Conservation (phyloP, 352 stramenopile genomes). For the Phytophthora colocasiae region DNA sequence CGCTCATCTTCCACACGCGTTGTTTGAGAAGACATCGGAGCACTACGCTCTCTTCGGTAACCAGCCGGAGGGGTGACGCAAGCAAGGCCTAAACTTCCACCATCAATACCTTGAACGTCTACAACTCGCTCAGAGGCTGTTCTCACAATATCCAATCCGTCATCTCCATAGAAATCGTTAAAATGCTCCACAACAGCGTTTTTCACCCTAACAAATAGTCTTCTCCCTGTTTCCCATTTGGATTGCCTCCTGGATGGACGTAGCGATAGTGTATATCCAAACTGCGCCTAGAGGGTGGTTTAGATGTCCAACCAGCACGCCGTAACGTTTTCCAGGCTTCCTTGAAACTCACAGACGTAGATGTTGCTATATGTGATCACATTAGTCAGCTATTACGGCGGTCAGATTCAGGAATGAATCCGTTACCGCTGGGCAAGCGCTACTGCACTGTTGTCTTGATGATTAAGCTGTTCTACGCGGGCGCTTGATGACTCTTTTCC, state of each 20-base stretch:
- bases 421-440: too few relatives aligned
- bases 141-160: background rate
- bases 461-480: too few relatives aligned
- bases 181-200: background rate
- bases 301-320: background rate
- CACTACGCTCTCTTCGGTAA: too few relatives aligned
- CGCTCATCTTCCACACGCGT: too few relatives aligned
- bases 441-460: too few relatives aligned
- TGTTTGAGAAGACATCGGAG: too few relatives aligned
- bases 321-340: background rate
- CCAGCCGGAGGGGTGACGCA: too few relatives aligned
- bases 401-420: too few relatives aligned
- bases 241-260: background rate
- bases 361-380: too few relatives aligned
- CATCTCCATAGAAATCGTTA: background rate
- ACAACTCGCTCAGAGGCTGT: background rate
- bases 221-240: slow-evolving; percentile 1
- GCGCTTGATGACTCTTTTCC: too few relatives aligned
- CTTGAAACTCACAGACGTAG: background rate
- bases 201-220: slow-evolving; percentile 1
- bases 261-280: slow-evolving; percentile 1
- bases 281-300: background rate
- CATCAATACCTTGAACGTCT: background rate
- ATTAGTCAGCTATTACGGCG: too few relatives aligned
- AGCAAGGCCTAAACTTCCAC: too few relatives aligned